phyloP scores from a whole-genome alignment of 805 yeast genomes.

The Metschnikowia gruessii region DNA sequence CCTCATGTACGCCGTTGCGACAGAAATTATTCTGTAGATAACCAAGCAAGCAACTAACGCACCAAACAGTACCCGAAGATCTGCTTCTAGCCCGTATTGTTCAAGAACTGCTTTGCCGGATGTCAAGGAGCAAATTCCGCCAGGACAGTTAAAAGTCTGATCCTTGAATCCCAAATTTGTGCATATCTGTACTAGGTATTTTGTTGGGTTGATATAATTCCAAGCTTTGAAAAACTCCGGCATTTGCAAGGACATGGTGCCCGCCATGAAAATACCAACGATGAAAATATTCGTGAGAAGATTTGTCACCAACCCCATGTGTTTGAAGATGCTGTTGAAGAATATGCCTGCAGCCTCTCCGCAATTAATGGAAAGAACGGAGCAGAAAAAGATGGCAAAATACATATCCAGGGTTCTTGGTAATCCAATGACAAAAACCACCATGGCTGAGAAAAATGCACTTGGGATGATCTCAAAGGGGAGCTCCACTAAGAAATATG shows the following conservation, averaged over 20 bases:
- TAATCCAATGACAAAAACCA: conserved; percentile 70
- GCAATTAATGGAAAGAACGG: conserved; percentile 58
- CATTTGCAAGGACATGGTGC: conserved; percentile 77
- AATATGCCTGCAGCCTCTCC: conserved; percentile 86
- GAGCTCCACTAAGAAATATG: conserved; percentile 58
- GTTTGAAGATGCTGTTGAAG: conserved; percentile 68
- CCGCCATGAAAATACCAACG: conserved; percentile 79
- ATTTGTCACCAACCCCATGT: conserved; percentile 79
- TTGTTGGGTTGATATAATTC: conserved; percentile 75
- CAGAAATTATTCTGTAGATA: conserved; percentile 40
- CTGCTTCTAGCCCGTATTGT: conserved; percentile 43
- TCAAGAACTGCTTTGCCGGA: conserved; percentile 57
- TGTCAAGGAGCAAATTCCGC: conserved; percentile 44
- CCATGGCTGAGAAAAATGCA: conserved; percentile 55
- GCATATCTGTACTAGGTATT: conserved; percentile 61
- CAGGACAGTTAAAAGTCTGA: conserved; percentile 51
- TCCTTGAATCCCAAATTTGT: conserved; percentile 57
- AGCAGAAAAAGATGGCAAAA: conserved; percentile 57
- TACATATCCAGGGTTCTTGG: conserved; percentile 66
- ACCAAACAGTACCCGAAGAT: conserved; percentile 37
- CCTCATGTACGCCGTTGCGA: conserved; percentile 24
- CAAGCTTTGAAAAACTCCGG: conserved; percentile 63
- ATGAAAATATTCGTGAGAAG: conserved; percentile 63
- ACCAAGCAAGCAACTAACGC: conserved; percentile 39
- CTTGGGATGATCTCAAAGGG: conserved; percentile 65